Evolutionary conservation across 2,329 filamentous ascomycete genomes (phyloP).

Genomic region (Bipolaris oryzae): DNA sequence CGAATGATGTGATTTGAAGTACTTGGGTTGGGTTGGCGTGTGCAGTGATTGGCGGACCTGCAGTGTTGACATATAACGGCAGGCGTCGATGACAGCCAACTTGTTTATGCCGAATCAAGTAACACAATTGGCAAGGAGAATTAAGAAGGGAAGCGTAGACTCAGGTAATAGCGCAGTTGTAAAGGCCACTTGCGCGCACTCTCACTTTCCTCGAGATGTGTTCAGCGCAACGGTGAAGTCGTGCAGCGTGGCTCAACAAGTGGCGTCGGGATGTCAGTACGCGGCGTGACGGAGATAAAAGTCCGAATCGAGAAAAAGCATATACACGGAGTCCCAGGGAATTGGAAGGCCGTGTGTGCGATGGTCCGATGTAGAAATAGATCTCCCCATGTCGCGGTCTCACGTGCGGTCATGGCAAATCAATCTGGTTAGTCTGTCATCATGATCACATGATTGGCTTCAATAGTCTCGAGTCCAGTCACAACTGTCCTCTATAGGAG

Average conservation of each 20-base stretch:
- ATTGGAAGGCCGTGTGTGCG: conserved; percentile 2
- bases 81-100: conserved; percentile 5
- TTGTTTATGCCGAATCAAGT: neutral
- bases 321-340: neutral
- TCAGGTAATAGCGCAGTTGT: neutral
- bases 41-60: conserved; percentile 7
- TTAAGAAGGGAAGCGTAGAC: neutral
- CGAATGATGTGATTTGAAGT: conserved; percentile 4
- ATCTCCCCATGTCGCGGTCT: conserved; percentile 16
- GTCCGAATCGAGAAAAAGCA: conserved; percentile 1
- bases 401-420: conserved; percentile 8
- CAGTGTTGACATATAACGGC: conserved; percentile 14
- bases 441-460: conserved; percentile 1
- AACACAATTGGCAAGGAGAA: neutral
- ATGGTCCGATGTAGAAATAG: conserved; percentile 6
- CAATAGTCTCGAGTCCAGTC: neutral
- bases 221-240: neutral
- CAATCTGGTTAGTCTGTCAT: conserved; percentile 6
- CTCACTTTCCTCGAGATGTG: neutral
- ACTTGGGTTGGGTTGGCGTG: conserved; percentile 3
- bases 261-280: neutral
- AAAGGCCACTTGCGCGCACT: conserved; percentile 1
- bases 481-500: neutral
- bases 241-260: conserved; percentile 7
- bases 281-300: conserved; percentile 1